phyloP scores from a whole-genome alignment of 192 early-diverging fungal species.

The Dimargaris xerosporica region DNA sequence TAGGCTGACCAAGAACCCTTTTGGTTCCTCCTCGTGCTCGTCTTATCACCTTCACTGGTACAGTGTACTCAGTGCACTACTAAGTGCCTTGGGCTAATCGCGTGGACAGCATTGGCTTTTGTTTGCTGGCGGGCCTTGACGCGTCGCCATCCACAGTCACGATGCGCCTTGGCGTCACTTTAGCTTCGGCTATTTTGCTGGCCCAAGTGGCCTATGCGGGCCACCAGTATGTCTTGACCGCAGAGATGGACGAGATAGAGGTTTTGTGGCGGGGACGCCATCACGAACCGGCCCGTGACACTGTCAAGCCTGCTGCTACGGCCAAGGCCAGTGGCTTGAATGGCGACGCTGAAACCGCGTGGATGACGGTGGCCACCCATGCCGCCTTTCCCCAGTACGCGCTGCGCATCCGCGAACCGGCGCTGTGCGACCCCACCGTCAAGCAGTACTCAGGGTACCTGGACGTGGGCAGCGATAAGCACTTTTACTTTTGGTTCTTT shows the following conservation, averaged over 20 bases:
- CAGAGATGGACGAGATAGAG: neutral
- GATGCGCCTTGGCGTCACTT: neutral
- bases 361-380: neutral
- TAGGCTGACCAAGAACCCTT: too few relatives aligned
- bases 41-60: too few relatives aligned
- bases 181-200: neutral
- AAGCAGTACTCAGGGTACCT: constrained; percentile 82
- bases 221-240: neutral
- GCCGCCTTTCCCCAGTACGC: constrained; percentile 52
- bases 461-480: constrained; percentile 47
- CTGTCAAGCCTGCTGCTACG: neutral
- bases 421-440: constrained; percentile 72
- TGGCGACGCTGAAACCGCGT: neutral
- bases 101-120: too few relatives aligned
- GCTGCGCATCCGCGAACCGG: constrained; percentile 57
- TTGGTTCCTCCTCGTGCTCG: too few relatives aligned
- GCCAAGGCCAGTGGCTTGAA: neutral
- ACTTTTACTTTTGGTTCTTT: constrained; percentile 97
- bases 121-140: too few relatives aligned
- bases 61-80: too few relatives aligned
- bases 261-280: too few relatives aligned
- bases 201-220: too few relatives aligned
- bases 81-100: too few relatives aligned
- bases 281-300: too few relatives aligned
- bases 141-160: too few relatives aligned